Base-by-base conservation (phyloP, 768 basidiomycete species). In the Mycena capillaripes region DNA sequence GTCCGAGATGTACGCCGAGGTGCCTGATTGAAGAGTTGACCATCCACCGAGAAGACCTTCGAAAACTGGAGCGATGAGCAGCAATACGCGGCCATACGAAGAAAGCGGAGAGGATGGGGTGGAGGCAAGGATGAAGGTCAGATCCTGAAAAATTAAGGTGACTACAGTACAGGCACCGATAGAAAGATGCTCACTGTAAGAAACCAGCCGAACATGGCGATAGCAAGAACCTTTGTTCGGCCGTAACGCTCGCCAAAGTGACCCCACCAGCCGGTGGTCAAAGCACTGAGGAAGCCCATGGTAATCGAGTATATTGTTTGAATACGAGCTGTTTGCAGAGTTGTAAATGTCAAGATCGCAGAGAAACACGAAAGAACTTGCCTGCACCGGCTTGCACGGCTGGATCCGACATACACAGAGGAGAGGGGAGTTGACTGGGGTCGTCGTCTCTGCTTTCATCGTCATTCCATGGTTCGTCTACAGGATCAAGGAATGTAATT, bases 181-280 rank as follows among this genome's bases (percentile, higher is more conserved):
- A 62, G 32, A 36, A n/a, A 69, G 70, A 29, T 63, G 55, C 67
- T 60, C 32, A 21, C 86, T 81, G 85, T 83, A 65, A 82, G 77
- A 76, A 86, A 81, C 21, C 84, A 68, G 21, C 97, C 95, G 29
- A 93, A 78, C 0, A 93, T 90, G 12, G 92, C 83, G 30, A 92
- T 84, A 8, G 93, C 92, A 67, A 97, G 89, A 27, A 97, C 91
- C 61, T 86, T 89, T 3, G 92, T 95, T 55, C 97, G 86, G 17
- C 97, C 97, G 74, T 92, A 82, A 25, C 90, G 86, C 78, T 97
- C 95, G 32, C 94, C 90, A 63, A 92, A 93, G 66, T 89, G 89
- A 32, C 95, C 95, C 97, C 97, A 98, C 90, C 92, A 96, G 3
- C 92, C 94, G 0, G 95, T 95, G 7, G 95, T 97, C 32, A 97